Conservation (phyloP, 2,329 filamentous ascomycete species). For the Macrophomina tecta region DNA sequence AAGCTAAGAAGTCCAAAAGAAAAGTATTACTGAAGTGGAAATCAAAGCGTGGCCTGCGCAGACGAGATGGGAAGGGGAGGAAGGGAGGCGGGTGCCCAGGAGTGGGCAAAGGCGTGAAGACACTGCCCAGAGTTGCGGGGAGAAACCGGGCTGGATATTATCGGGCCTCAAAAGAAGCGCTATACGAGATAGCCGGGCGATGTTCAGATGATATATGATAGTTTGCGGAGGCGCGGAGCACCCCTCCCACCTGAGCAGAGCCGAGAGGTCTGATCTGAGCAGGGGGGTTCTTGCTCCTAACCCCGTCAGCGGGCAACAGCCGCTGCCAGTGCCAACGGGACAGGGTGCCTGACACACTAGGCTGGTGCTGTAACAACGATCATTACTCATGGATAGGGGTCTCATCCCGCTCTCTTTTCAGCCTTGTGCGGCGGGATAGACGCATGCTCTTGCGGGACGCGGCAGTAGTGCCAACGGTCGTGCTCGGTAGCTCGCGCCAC, state of each 20-base stretch:
- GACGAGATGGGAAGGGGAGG: not conserved
- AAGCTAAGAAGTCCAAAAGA: not conserved
- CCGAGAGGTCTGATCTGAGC: slow-evolving; percentile 7
- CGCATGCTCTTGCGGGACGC: not conserved
- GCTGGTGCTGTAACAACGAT: not conserved
- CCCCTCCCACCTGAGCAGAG: not conserved
- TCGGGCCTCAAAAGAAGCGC: not conserved
- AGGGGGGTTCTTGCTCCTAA: not conserved
- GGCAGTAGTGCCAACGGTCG: not conserved
- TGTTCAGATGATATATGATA: slow-evolving; percentile 22
- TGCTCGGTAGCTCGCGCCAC: slow-evolving; percentile 1
- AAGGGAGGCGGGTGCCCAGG: not conserved
- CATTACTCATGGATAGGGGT: not conserved
- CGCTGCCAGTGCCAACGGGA: not conserved
- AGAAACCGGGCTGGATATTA: not conserved
- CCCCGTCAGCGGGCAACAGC: not conserved
- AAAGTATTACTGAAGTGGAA: not conserved
- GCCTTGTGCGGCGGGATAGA: not conserved
- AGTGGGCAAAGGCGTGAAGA: slow-evolving; percentile 1
- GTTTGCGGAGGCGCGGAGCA: slow-evolving; percentile 20
- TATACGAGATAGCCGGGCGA: slow-evolving; percentile 21
- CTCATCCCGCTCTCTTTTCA: not conserved
- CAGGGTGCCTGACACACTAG: not conserved
- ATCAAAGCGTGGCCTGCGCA: not conserved
- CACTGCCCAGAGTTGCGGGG: not conserved